phyloP scores from a whole-genome alignment of 352 stramenopile genomes.

The Phytophthora hibernalis region DNA sequence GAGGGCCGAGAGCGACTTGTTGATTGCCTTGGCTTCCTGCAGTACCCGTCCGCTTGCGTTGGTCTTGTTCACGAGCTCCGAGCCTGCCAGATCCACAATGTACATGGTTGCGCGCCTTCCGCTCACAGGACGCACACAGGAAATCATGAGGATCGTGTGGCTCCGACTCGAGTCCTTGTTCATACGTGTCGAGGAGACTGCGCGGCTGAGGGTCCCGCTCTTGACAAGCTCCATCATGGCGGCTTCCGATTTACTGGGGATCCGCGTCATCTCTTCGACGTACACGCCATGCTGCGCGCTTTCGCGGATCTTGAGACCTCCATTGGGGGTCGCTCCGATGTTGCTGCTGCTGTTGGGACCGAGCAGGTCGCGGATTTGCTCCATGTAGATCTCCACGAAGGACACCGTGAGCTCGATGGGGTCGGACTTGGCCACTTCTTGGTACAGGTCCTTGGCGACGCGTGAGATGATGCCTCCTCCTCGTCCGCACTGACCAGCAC shows the following conservation, averaged over 20 bases:
- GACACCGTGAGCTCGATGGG: slow-evolving; percentile 66
- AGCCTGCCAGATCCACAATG: slow-evolving; percentile 86
- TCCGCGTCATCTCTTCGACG: slow-evolving; percentile 75
- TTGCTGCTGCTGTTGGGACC: slow-evolving; percentile 25
- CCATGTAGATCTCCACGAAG: slow-evolving; percentile 92
- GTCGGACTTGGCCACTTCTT: slow-evolving; percentile 39
- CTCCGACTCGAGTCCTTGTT: slow-evolving; percentile 91
- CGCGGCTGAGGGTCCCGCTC: slow-evolving; percentile 64
- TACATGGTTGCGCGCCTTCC: slow-evolving; percentile 74
- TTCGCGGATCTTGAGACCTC: slow-evolving; percentile 79
- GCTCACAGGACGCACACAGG: slow-evolving; percentile 43
- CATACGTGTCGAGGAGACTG: slow-evolving; percentile 86
- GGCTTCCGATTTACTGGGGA: slow-evolving; percentile 43
- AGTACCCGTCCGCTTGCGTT: slow-evolving; percentile 78
- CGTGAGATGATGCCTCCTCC: slow-evolving; percentile 73
- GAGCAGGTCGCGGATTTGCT: slow-evolving; percentile 84
- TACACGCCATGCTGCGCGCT: slow-evolving; percentile 72
- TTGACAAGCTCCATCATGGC: slow-evolving; percentile 75
- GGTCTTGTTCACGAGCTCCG: slow-evolving; percentile 88
- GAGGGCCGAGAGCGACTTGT: slow-evolving; percentile 84
- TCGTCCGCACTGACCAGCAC: slow-evolving; percentile 63
- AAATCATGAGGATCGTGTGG: slow-evolving; percentile 77
- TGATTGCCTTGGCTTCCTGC: slow-evolving; percentile 89
- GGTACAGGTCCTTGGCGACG: slow-evolving; percentile 60
- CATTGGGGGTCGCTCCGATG: slow-evolving; percentile 24